phyloP scores from a whole-genome alignment of 148 eudicot species.

The Chenopodium album region DNA sequence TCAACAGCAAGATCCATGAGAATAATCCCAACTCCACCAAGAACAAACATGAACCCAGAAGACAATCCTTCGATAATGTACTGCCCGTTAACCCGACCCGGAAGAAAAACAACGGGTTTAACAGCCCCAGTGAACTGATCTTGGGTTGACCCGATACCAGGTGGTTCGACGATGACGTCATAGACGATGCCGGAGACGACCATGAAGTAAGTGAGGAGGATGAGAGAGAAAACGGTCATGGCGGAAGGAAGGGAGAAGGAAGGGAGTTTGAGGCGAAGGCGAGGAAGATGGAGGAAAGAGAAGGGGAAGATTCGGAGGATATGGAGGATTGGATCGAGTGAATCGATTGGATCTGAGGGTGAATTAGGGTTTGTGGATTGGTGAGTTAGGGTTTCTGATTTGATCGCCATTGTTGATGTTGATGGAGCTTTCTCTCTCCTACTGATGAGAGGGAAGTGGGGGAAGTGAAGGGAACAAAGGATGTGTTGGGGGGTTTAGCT shows the following conservation, averaged over 20 bases:
- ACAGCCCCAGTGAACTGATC: constrained; percentile 69
- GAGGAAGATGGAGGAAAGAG: constrained; percentile 68
- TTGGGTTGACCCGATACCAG: constrained; percentile 89
- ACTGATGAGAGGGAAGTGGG: background rate
- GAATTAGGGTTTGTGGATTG: background rate
- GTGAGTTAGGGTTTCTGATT: background rate
- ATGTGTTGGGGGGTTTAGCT: background rate
- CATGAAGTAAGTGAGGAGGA: constrained; percentile 89
- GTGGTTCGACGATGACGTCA: constrained; percentile 94
- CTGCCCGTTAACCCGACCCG: constrained; percentile 94
- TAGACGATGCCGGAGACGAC: constrained; percentile 88
- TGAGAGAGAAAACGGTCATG: constrained; percentile 56
- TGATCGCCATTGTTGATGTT: constrained; percentile 18
- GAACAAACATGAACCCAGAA: constrained; percentile 87
- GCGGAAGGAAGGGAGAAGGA: constrained; percentile 72
- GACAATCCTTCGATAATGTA: constrained; percentile 91
- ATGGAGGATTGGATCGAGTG: constrained; percentile 34
- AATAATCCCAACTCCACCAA: constrained; percentile 79
- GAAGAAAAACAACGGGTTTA: constrained; percentile 78
- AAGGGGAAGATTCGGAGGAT: constrained; percentile 46
- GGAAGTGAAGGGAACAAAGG: too few species aligned
- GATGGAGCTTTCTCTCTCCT: background rate
- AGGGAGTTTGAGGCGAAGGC: constrained; percentile 75
- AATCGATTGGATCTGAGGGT: background rate
- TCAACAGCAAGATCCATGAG: constrained; percentile 73